Conservation (phyloP, 1,139 yeast species). For the Suhomyces ambrosiae region DNA sequence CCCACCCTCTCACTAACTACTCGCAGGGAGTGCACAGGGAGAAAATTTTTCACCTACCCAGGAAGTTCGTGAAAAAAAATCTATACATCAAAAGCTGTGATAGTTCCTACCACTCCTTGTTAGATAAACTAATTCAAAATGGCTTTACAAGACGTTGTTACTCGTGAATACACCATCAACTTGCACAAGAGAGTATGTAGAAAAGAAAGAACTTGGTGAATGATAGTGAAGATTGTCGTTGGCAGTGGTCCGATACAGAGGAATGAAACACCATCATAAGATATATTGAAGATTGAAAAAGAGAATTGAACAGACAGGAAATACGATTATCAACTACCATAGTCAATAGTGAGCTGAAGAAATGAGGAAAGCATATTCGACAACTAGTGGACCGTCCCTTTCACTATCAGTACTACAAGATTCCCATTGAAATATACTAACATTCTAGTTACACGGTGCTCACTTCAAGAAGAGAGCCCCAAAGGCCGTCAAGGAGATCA, state of each 20-base stretch:
- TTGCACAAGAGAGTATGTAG: conserved; percentile 96
- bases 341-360: no score
- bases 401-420: not conserved
- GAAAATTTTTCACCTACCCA: conserved; percentile 15
- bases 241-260: no score
- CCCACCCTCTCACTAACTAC: conserved; percentile 3
- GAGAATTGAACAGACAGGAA: no score
- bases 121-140: conserved; percentile 47
- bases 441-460: conserved; percentile 86
- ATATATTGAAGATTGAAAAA: not conserved
- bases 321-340: no score
- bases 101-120: conserved; percentile 14
- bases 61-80: conserved; percentile 13
- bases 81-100: conserved; percentile 11
- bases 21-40: conserved; percentile 15
- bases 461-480: conserved; percentile 99
- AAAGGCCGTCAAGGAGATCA: conserved; percentile 98
- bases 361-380: no score
- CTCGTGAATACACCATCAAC: conserved; percentile 99
- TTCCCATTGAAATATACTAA: conserved; percentile 47
- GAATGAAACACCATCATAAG: not conserved
- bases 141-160: conserved; percentile 99
- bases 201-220: conserved; percentile 1
- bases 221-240: not conserved
- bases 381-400: not conserved